Conservation (phyloP, 352 stramenopile species). For the Globisporangium solare region DNA sequence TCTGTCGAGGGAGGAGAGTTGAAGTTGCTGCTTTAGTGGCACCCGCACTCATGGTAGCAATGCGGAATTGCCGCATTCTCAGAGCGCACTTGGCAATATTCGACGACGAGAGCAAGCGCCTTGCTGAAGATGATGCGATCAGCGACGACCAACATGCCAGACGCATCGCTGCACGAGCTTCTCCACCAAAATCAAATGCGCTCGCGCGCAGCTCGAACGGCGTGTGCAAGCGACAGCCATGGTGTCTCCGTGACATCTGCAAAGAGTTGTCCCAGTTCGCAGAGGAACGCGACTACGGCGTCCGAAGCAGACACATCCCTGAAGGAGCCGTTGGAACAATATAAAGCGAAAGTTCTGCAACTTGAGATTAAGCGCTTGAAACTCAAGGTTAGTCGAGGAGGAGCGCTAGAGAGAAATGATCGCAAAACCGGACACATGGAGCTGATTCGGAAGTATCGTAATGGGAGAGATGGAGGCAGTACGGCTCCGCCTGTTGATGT, state of each 20-base stretch:
- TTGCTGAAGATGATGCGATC: background rate
- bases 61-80: constrained; percentile 1
- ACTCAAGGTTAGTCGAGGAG: constrained; percentile 21
- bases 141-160: background rate
- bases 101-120: background rate
- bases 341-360: constrained; percentile 26
- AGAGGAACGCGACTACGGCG: background rate
- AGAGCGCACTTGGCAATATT: background rate
- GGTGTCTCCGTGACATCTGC: background rate
- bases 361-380: constrained; percentile 32
- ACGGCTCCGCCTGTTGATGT: too few species aligned
- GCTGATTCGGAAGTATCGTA: constrained; percentile 21
- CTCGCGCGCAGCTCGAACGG: background rate
- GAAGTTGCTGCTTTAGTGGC: constrained; percentile 9
- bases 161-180: background rate
- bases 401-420: constrained; percentile 23
- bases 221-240: background rate
- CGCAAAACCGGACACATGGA: constrained; percentile 36
- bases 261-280: background rate
- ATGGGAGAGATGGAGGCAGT: too few species aligned
- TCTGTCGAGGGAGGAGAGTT: constrained; percentile 8
- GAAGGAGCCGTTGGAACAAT: constrained; percentile 30
- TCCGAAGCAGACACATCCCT: constrained; percentile 1
- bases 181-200: too few species aligned
- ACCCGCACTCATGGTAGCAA: background rate